A percentile compares a stretch with the other conserved stretches of the same genome.
Evolutionary conservation across 176 grass and related monocot genomes (phyloP).

Genomic region (Oryza nivara): DNA sequence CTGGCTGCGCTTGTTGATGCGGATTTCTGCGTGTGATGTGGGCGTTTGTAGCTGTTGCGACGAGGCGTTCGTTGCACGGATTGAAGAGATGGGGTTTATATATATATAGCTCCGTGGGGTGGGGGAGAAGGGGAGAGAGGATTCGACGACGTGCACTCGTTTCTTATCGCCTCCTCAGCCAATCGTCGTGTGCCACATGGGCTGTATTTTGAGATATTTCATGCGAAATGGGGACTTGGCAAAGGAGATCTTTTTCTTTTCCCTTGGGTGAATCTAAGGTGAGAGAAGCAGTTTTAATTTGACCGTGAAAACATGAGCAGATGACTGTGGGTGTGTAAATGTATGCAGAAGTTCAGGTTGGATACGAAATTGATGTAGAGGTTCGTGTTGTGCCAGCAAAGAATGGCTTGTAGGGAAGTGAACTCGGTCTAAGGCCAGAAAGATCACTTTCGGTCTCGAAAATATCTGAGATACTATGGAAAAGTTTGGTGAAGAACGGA

Average conservation of each 20-base stretch:
- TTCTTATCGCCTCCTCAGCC: conserved; percentile 53
- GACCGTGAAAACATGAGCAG: neutral
- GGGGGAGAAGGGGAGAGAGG: neutral
- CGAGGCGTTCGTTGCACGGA: conserved; percentile 10
- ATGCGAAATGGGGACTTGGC: neutral
- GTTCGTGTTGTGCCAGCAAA: neutral
- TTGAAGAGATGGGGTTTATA: neutral
- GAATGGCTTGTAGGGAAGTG: neutral
- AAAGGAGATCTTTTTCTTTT: conserved; percentile 16
- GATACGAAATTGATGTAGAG: neutral
- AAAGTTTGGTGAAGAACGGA: neutral
- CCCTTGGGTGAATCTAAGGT: neutral
- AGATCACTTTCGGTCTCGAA: neutral
- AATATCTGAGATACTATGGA: neutral
- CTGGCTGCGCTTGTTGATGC: neutral
- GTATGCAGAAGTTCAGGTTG: neutral
- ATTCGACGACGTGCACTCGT: conserved; percentile 32
- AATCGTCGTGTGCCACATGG: conserved; percentile 31
- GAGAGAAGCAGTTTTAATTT: neutral
- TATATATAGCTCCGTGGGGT: conserved; percentile 20
- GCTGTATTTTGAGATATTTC: conserved; percentile 34
- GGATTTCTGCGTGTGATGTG: neutral
- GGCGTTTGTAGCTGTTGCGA: neutral
- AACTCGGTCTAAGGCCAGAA: neutral
- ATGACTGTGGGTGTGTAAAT: neutral